Percentiles rank a stretch among this genome's conserved stretches.
Conservation (phyloP, 768 basidiomycete genomes). For the Hydnum rufescens region DNA sequence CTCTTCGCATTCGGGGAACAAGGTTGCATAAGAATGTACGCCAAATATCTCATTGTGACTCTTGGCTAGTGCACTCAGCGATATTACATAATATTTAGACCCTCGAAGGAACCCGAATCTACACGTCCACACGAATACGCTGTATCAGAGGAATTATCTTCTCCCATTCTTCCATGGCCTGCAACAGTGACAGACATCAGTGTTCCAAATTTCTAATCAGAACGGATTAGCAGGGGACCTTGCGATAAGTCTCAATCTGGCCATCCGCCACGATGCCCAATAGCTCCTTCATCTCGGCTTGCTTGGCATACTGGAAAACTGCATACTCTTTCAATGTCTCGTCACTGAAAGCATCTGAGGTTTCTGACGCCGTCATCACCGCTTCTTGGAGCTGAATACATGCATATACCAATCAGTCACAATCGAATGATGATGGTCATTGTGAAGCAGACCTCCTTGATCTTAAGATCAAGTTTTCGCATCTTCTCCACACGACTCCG, state of each 20-base stretch:
- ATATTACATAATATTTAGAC: not conserved
- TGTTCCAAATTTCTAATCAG: not conserved
- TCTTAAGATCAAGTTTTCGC: conserved; percentile 78
- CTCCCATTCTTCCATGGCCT: conserved; percentile 98
- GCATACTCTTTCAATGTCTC: conserved; percentile 83
- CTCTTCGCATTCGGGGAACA: not conserved
- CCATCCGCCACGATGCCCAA: conserved; percentile 76
- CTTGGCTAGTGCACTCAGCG: not conserved
- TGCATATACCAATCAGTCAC: not conserved
- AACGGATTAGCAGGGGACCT: conserved; percentile 5
- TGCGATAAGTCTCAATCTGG: conserved; percentile 77
- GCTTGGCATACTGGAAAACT: conserved; percentile 77
- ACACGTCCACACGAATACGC: conserved; percentile 84
- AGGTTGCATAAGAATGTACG: not conserved
- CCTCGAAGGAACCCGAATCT: conserved; percentile 11
- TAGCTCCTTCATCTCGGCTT: conserved; percentile 95
- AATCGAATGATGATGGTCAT: not conserved
- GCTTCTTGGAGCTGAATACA: conserved; percentile 71
- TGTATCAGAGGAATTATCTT: conserved; percentile 83
- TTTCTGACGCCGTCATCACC: conserved; percentile 85
- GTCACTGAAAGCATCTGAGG: conserved; percentile 89
- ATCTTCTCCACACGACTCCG: conserved; percentile 83
- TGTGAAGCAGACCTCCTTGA: conserved; percentile 58
- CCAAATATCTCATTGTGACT: not conserved
- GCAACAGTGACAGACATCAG: conserved; percentile 3